Base-by-base conservation (phyloP, 2,329 filamentous ascomycete species). In the Coleophoma crateriformis region DNA sequence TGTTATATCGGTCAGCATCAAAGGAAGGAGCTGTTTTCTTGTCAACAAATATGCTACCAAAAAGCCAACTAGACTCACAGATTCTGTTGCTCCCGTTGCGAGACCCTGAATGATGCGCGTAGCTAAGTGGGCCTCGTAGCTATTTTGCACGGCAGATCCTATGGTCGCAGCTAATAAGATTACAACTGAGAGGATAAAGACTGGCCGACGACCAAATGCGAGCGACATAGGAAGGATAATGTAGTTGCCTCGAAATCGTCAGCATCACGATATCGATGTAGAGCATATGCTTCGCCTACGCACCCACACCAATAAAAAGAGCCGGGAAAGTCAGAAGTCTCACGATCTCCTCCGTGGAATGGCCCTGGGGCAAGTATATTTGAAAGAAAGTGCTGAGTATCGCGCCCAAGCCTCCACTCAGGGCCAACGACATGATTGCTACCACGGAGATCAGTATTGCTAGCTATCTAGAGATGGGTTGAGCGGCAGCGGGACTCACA, bases 341-440 rank as follows among this genome's bases (percentile, higher is more conserved):
- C 35, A 27, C 27, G 8, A 67, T 61, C 2, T 68, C 57, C 13
- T 69, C 46, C 2, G 54, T 45, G n/a, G 51, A 27, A 3, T 57
- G 34, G 22, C 57, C 53, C 34, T 67, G 53, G 47, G 58, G 55
- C 2, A 49, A 47, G 40, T 69, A 70, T 7, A 67, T 50, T 40
- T 58, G 51, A 32, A 68, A 60, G 48, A 69, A 68, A 15, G 63
- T 57, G 1, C 57, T 56, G 10, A 70, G 55, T 19, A 70, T 65
- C 0, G 67, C 56, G 1, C 68, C 76, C 6, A 78, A 66, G 50
- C 76, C 76, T 61, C 75, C 74, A 41, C 77, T 69, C 45, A 78
- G 68, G 35, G 75, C 73, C 68, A 78, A 48, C 4, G 57, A 59
- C 52, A 64, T 62, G 44, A 64, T 58, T 2, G 53, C 27, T 27